Evolutionary conservation across 202 grass and related monocot genomes (phyloP).

Genomic region (Schoenoplectus tabernaemontani): DNA sequence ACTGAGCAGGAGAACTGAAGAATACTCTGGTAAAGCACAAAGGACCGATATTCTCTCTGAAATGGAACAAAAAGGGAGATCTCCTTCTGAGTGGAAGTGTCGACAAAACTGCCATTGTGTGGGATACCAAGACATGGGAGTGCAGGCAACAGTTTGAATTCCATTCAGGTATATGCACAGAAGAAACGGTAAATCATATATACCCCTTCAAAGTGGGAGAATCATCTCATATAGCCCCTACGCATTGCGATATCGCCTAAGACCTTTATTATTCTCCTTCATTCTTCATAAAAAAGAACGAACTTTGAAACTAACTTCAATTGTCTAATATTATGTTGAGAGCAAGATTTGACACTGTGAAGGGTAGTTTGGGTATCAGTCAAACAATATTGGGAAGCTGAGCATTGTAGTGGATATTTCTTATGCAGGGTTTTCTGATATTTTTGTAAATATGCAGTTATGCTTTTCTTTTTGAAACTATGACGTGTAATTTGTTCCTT

Average conservation of each 20-base stretch:
- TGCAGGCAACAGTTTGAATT: slow-evolving; percentile 97
- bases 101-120: slow-evolving; percentile 98
- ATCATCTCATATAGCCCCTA: slow-evolving; percentile 8
- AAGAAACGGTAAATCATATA: neutral
- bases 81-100: slow-evolving; percentile 90
- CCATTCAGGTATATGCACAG: slow-evolving; percentile 63
- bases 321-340: neutral
- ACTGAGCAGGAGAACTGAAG: slow-evolving; percentile 70
- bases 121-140: slow-evolving; percentile 98
- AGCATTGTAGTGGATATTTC: neutral
- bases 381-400: neutral
- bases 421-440: neutral
- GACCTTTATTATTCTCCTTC: neutral
- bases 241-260: neutral
- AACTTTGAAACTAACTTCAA: neutral
- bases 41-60: slow-evolving; percentile 95
- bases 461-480: neutral
- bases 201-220: neutral
- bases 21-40: slow-evolving; percentile 92
- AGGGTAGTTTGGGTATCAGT: neutral
- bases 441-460: neutral
- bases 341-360: neutral
- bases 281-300: neutral
- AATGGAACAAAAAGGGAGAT: slow-evolving; percentile 99
- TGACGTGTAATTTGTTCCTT: neutral